Percentiles rank a stretch among this genome's conserved stretches.
These are phyloP conservation scores for Tetragonia tetragonoides DNA, from an alignment of 148 eudicot species.

Conservation along the genomic window DNA sequence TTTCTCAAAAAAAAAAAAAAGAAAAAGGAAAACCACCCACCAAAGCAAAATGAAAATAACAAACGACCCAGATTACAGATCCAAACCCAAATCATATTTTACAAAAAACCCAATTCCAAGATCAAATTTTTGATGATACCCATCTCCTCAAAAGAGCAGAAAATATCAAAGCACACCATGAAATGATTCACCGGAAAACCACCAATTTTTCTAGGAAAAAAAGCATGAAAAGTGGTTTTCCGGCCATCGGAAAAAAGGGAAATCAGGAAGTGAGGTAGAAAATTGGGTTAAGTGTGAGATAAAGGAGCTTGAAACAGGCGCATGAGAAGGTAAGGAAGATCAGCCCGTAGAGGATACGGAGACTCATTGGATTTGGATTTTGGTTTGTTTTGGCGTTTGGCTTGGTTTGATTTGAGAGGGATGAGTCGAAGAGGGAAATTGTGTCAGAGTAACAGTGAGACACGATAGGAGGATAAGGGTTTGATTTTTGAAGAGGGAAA, in stretches of 20 bases:
- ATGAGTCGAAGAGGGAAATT: not conserved
- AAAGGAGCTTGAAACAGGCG: constrained; percentile 23
- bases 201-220: not conserved
- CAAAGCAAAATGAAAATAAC: too few relatives aligned
- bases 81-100: not conserved
- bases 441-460: not conserved
- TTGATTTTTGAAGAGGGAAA: not conserved
- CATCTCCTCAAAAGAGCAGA: not conserved
- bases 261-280: constrained; percentile 15
- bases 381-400: not conserved
- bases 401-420: not conserved
- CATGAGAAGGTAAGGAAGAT: constrained; percentile 19
- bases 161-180: not conserved
- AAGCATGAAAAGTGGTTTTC: not conserved
- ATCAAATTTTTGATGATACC: not conserved
- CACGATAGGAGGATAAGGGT: constrained; percentile 1
- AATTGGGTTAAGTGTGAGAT: constrained; percentile 15
- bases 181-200: constrained; percentile 5
- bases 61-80: not conserved
- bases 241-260: not conserved
- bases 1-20: too few relatives aligned
- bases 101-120: not conserved
- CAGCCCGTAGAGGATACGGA: constrained; percentile 18
- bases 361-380: constrained; percentile 5
- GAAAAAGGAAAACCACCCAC: not conserved